A percentile compares a stretch with the other conserved stretches of the same genome.
Evolutionary conservation across 2,329 filamentous ascomycete species (phyloP).

Genomic region (Colletotrichum truncatum): DNA sequence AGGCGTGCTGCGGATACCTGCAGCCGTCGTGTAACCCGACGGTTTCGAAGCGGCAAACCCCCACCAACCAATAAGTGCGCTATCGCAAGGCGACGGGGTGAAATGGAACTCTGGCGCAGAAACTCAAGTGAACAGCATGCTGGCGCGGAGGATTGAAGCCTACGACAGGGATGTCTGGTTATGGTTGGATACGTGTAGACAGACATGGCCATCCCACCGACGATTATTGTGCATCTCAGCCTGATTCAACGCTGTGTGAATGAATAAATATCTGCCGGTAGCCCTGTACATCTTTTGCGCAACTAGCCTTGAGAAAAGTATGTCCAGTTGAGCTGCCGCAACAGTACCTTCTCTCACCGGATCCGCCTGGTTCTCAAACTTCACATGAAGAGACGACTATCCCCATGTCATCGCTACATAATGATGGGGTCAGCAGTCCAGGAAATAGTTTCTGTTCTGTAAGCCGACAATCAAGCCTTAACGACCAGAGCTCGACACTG

Average conservation of each 20-base stretch:
- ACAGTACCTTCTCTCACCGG: background rate
- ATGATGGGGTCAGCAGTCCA: background rate
- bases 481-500: background rate
- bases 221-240: background rate
- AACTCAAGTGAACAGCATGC: too few relatives aligned
- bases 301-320: too few relatives aligned
- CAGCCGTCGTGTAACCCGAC: background rate
- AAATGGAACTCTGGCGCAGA: too few relatives aligned
- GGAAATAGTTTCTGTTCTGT: background rate
- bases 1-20: background rate
- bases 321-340: background rate
- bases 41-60: background rate
- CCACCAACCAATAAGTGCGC: too few relatives aligned
- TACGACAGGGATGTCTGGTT: background rate
- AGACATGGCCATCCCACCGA: background rate
- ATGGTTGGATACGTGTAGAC: background rate
- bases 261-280: too few relatives aligned
- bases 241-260: background rate
- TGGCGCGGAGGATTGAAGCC: background rate
- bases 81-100: too few relatives aligned
- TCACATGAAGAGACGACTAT: background rate
- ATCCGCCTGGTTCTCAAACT: background rate
- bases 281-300: too few relatives aligned
- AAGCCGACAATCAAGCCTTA: background rate
- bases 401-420: background rate